These are phyloP conservation scores for Aphanomyces astaci DNA, from an alignment of 352 stramenopile genomes.

Conservation along the genomic window DNA sequence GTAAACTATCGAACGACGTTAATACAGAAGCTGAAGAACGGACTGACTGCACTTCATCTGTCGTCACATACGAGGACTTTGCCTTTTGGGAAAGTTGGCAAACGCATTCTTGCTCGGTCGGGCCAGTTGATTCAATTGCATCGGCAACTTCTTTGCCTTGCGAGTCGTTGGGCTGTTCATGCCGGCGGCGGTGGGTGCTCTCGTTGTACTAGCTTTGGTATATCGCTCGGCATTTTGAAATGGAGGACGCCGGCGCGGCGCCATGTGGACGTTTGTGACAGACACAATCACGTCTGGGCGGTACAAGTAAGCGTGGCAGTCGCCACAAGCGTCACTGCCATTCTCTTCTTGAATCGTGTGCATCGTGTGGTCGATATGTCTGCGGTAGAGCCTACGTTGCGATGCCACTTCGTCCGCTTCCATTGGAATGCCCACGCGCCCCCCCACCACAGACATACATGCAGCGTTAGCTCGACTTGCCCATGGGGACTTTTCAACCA, in stretches of 20 bases:
- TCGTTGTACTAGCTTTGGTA: too few species aligned
- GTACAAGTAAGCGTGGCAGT: not conserved
- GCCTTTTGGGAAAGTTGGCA: not conserved
- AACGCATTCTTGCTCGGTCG: conserved; percentile 2
- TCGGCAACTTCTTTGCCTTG: not conserved
- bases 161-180: too few species aligned
- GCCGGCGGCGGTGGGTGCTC: too few species aligned
- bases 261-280: not conserved
- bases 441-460: not conserved
- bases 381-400: not conserved
- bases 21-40: too few species aligned
- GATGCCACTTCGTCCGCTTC: not conserved
- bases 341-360: not conserved
- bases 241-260: too few species aligned
- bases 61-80: not conserved
- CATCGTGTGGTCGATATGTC: not conserved
- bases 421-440: not conserved
- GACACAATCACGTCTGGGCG: not conserved
- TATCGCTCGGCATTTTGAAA: too few species aligned
- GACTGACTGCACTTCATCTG: too few species aligned
- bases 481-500: too few species aligned
- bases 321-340: not conserved
- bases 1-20: too few species aligned
- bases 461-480: too few species aligned
- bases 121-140: not conserved